Percentiles rank a stretch among this genome's conserved stretches.
These are phyloP conservation scores for Fraxinus velutina DNA, from an alignment of 305 asterid species.

Conservation along the genomic window DNA sequence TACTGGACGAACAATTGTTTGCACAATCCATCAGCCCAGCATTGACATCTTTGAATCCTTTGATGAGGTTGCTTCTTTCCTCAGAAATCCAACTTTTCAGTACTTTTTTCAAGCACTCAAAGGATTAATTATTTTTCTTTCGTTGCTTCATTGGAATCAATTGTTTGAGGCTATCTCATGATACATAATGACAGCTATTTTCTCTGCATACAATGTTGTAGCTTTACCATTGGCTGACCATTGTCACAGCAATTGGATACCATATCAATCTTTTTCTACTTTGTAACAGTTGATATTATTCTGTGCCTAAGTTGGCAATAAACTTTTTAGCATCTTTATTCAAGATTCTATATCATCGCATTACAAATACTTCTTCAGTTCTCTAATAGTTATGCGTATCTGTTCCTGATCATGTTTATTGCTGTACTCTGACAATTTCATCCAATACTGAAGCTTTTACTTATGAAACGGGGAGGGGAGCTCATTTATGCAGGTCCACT, in stretches of 20 bases:
- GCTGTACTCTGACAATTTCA: slow-evolving; percentile 24
- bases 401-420: slow-evolving; percentile 7
- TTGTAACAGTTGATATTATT: too few relatives aligned
- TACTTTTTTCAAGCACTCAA: too few relatives aligned
- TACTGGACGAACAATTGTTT: slow-evolving; percentile 94
- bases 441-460: slow-evolving; percentile 62
- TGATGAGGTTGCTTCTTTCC: slow-evolving; percentile 67
- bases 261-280: neutral
- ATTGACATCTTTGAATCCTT: slow-evolving; percentile 94
- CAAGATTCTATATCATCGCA: too few relatives aligned
- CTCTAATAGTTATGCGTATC: neutral
- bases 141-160: neutral
- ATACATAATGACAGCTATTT: too few relatives aligned
- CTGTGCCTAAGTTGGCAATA: neutral
- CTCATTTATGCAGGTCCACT: slow-evolving; percentile 93
- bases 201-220: too few relatives aligned
- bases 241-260: neutral
- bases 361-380: too few relatives aligned
- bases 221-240: neutral
- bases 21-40: slow-evolving; percentile 98
- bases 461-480: slow-evolving; percentile 95
- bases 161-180: too few relatives aligned
- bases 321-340: slow-evolving; percentile 1
- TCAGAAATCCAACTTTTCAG: too few relatives aligned
- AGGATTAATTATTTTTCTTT: neutral